phyloP scores from a whole-genome alignment of 805 yeast genomes.

The Nakazawaea pomicola region DNA sequence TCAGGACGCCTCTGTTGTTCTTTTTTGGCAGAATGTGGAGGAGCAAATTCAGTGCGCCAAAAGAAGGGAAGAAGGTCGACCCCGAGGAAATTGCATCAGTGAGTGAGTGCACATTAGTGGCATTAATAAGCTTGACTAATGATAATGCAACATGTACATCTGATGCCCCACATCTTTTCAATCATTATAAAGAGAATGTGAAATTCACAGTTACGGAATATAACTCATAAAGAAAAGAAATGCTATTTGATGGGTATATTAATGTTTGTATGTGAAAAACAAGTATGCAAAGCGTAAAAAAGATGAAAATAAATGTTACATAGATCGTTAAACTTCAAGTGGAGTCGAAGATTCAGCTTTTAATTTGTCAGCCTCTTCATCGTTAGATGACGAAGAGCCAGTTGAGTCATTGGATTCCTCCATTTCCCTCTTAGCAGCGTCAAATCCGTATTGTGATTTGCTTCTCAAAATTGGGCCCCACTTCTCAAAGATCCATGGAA shows the following conservation, averaged over 20 bases:
- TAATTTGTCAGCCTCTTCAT: neutral
- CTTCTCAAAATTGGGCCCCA: slow-evolving; percentile 56
- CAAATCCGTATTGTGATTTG: slow-evolving; percentile 54
- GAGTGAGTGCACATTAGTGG: neutral
- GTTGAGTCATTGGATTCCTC: neutral
- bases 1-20: too few relatives aligned
- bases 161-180: too few relatives aligned
- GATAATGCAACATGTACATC: neutral
- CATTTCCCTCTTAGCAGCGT: slow-evolving; percentile 40
- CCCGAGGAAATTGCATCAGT: too few relatives aligned
- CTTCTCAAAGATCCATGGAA: slow-evolving; percentile 63
- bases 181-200: too few relatives aligned
- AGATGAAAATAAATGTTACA: neutral
- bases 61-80: too few relatives aligned
- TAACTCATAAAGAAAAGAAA: too few relatives aligned
- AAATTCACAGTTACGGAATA: too few relatives aligned
- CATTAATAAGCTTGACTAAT: neutral
- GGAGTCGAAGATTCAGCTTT: neutral
- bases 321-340: neutral
- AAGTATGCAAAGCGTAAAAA: too few relatives aligned
- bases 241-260: too few relatives aligned
- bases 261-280: too few relatives aligned
- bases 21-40: too few relatives aligned
- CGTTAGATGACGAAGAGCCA: neutral
- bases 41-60: too few relatives aligned